phyloP scores from a whole-genome alignment of 371 early-diverging fungal species.

The Rhizopus microsporus region DNA sequence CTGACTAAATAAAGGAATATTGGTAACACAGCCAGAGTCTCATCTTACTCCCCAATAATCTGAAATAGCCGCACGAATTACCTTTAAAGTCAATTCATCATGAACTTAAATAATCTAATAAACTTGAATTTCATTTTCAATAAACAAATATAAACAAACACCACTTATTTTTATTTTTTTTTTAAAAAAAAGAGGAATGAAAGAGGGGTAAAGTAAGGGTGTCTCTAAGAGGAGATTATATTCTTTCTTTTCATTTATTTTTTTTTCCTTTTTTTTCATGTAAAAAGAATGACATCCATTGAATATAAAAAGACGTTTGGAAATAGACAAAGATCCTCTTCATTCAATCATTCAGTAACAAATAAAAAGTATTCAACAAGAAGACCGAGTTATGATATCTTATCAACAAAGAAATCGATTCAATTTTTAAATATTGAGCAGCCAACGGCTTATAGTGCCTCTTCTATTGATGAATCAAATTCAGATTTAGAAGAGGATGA shows the following conservation, averaged over 20 bases:
- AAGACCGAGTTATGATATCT: slow-evolving; percentile 25
- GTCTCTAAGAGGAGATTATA: not conserved
- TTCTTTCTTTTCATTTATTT: not conserved
- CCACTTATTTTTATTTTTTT: no score
- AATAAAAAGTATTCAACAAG: slow-evolving; percentile 20
- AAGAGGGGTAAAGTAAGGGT: not conserved
- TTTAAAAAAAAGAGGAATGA: no score
- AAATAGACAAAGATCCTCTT: slow-evolving; percentile 14
- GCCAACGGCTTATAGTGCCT: slow-evolving; percentile 13
- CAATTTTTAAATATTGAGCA: slow-evolving; percentile 12
- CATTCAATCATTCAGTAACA: slow-evolving; percentile 21
- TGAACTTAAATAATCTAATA: not conserved
- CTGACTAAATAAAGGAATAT: no score
- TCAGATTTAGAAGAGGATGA: slow-evolving; percentile 19
- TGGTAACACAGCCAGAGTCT: no score
- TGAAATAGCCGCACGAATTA: not conserved
- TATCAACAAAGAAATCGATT: slow-evolving; percentile 7
- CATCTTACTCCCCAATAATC: no score
- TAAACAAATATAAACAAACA: no score
- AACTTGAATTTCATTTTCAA: no score
- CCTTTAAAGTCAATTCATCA: slow-evolving; percentile 4
- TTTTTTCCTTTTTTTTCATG: not conserved
- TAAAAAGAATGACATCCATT: not conserved
- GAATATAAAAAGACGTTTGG: not conserved
- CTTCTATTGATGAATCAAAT: slow-evolving; percentile 25